A percentile compares a stretch with the other conserved stretches of the same genome.
Conservation (phyloP, 768 basidiomycete species). For the Tricholoma bakamatsutake region DNA sequence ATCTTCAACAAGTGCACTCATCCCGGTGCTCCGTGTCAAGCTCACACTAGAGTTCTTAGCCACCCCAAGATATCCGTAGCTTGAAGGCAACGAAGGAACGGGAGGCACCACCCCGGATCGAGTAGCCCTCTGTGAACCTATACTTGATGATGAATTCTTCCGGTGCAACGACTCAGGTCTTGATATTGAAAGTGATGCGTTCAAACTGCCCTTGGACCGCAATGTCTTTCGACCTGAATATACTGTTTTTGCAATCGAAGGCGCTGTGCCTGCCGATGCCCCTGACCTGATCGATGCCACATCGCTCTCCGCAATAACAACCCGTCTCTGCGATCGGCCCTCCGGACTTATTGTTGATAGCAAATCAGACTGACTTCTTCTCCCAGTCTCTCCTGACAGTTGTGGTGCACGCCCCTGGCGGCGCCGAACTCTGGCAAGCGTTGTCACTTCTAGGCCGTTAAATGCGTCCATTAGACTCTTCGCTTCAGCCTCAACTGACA, state of each 20-base stretch:
- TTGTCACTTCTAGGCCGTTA: conserved; percentile 69
- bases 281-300: conserved; percentile 47
- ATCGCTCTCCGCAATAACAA: conserved; percentile 40
- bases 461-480: conserved; percentile 72
- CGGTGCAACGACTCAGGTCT: conserved; percentile 40
- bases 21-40: conserved; percentile 42
- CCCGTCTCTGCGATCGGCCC: conserved; percentile 27
- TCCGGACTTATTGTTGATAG: conserved; percentile 33
- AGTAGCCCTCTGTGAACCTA: conserved; percentile 40
- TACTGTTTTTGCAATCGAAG: conserved; percentile 41
- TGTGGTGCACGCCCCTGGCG: conserved; percentile 16
- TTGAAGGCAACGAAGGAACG: conserved; percentile 27
- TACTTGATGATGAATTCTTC: conserved; percentile 57
- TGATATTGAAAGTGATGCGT: conserved; percentile 20
- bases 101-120: conserved; percentile 25
- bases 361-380: conserved; percentile 19
- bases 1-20: conserved; percentile 48
- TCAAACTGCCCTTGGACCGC: conserved; percentile 28
- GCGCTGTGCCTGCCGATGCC: conserved; percentile 43
- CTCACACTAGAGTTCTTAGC: conserved; percentile 40
- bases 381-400: conserved; percentile 9
- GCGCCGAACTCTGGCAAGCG: conserved; percentile 47
- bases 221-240: conserved; percentile 32
- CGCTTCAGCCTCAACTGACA: conserved; percentile 64
- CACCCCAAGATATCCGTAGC: conserved; percentile 26